Base-by-base conservation (phyloP, 2,329 filamentous ascomycete species). In the Hypomyces rosellus region DNA sequence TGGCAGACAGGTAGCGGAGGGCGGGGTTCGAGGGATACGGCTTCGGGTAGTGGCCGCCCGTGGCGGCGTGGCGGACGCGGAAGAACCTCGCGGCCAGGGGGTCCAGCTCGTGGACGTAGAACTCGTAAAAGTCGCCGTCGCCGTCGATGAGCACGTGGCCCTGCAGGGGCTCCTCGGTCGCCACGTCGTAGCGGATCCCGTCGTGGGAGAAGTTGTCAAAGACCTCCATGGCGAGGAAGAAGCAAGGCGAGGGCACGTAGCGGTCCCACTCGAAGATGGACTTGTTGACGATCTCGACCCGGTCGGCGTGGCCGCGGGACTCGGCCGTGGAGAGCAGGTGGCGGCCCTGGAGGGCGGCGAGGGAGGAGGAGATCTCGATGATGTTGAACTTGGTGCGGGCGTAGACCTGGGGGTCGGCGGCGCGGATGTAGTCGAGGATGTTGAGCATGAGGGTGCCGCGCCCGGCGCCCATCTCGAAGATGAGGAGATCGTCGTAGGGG, bases 121-220 rank as follows among this genome's bases (percentile, higher is more conserved):
- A 96, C 69, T 97, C 93, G 74, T 88, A 92, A 63, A 99, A 93
- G 63, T 97, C 91, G 62, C 92, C 92, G 39, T 84, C 75, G 8
- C 74, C 77, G 65, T 96, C 89, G 63, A 99, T 85, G 37, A 99
- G 76, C 13, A 97, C 91, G 55, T 85, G 85, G 45, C 89, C 90
- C 72, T 99, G 95, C 49, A 96, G 78, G 0, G 92, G 88, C 57
- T 86, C 75, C 65, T 89, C 88, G 11, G 90, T 95, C 53, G 76
- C 70, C 11, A 86, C 77, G 69, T 97, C 86, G 72, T 97, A 99
- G 56, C 95, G 91, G 55, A 99, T 83, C 52, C 85, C 81, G 71
- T 99, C 93, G 73, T 99, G 95, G 34, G 89, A 85, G 66, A 99
- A 97, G 72, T 99, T 99, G 74, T 99, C 93, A 63, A 96, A 96